Conservation (phyloP, 192 early-diverging fungal species). For the Geranomyces variabilis region DNA sequence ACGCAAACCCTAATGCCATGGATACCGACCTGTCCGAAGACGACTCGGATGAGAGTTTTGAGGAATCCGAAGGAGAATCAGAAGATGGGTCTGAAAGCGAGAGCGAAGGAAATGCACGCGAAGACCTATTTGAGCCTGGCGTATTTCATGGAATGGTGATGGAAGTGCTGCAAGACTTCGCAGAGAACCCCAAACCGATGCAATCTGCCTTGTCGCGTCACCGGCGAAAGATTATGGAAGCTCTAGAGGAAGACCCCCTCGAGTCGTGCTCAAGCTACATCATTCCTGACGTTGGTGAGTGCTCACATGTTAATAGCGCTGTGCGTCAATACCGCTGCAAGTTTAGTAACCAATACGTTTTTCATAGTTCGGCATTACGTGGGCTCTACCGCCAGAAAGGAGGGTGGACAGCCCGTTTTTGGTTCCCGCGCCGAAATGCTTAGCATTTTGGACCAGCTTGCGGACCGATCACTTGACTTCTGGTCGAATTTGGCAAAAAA, state of each 20-base stretch:
- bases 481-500: constrained; percentile 58
- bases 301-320: too few relatives aligned
- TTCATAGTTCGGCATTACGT: constrained; percentile 49
- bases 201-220: constrained; percentile 36
- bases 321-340: too few relatives aligned
- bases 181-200: constrained; percentile 22
- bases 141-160: constrained; percentile 48
- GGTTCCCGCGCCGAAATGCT: constrained; percentile 62
- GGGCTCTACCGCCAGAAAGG: constrained; percentile 22
- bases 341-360: too few relatives aligned
- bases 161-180: constrained; percentile 37
- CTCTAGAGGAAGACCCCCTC: constrained; percentile 68
- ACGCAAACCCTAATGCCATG: constrained; percentile 14
- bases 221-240: constrained; percentile 56
- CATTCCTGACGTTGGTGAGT: constrained; percentile 53
- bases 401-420: constrained; percentile 37
- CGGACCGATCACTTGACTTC: constrained; percentile 49
- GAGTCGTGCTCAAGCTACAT: constrained; percentile 62
- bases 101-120: not conserved
- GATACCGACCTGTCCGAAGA: constrained; percentile 29
- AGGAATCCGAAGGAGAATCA: constrained; percentile 24
- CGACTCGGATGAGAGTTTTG: constrained; percentile 36
- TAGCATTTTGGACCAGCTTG: constrained; percentile 57
- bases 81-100: constrained; percentile 7
- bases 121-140: constrained; percentile 63